A percentile compares a stretch with the other conserved stretches of the same genome.
Evolutionary conservation across 805 yeast genomes (phyloP).

Genomic region (Phaffomyces thermotolerans): DNA sequence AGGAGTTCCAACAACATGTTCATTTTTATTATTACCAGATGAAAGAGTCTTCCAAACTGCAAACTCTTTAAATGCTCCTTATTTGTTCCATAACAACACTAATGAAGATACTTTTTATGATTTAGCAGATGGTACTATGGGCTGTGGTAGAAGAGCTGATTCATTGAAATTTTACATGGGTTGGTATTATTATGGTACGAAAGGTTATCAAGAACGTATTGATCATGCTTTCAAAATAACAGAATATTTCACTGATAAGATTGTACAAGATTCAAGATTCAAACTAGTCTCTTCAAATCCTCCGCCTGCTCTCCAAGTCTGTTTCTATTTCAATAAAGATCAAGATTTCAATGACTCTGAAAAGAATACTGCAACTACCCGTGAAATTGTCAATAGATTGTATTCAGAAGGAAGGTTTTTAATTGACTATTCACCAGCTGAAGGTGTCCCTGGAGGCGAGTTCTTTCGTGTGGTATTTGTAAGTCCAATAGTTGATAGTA

Average conservation of each 20-base stretch:
- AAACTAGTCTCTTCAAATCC: slow-evolving; percentile 46
- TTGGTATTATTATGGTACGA: slow-evolving; percentile 72
- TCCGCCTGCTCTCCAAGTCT: slow-evolving; percentile 78
- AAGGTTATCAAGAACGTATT: slow-evolving; percentile 58
- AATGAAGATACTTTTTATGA: slow-evolving; percentile 54
- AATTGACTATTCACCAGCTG: slow-evolving; percentile 73
- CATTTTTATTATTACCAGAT: slow-evolving; percentile 69
- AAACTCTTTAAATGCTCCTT: slow-evolving; percentile 74
- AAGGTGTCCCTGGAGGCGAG: slow-evolving; percentile 55
- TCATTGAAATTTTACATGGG: slow-evolving; percentile 70
- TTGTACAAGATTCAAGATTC: slow-evolving; percentile 36
- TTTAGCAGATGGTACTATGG: slow-evolving; percentile 86
- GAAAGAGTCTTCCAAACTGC: slow-evolving; percentile 58
- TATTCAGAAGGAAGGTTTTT: slow-evolving; percentile 61
- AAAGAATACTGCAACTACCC: slow-evolving; percentile 47
- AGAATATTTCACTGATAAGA: slow-evolving; percentile 47
- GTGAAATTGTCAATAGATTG: slow-evolving; percentile 52
- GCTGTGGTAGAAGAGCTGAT: slow-evolving; percentile 84
- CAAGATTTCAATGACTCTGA: slow-evolving; percentile 25
- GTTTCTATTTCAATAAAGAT: slow-evolving; percentile 62
- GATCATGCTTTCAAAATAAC: slow-evolving; percentile 68
- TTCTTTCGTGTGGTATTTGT: slow-evolving; percentile 81
- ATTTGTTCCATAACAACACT: slow-evolving; percentile 58
- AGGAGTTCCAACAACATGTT: slow-evolving; percentile 76
- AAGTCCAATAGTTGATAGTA: slow-evolving; percentile 49